These are phyloP conservation scores for Coemansia sp. DNA, from an alignment of 192 early-diverging fungal species.

Conservation along the genomic window DNA sequence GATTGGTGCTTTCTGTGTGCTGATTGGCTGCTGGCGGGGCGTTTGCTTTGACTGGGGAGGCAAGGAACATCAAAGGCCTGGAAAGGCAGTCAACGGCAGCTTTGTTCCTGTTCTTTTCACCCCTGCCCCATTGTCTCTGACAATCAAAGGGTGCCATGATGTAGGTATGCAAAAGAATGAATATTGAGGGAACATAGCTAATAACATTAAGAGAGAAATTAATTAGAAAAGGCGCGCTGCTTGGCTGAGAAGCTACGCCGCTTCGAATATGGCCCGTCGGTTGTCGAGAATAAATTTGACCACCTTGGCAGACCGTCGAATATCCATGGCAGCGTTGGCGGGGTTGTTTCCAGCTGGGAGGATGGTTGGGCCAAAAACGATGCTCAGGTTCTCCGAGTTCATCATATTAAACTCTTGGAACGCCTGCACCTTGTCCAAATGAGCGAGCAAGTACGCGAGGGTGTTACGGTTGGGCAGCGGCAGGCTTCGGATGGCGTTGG, in stretches of 20 bases:
- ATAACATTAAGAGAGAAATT: background rate
- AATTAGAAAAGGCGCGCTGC: background rate
- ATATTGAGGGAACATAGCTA: no score
- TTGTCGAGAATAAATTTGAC: slow-evolving; percentile 48
- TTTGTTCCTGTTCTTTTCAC: no score
- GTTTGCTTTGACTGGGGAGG: no score
- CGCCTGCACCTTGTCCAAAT: slow-evolving; percentile 76
- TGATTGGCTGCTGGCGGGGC: no score
- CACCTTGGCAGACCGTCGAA: slow-evolving; percentile 29
- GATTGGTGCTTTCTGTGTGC: no score
- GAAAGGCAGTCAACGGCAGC: no score
- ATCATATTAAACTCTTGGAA: slow-evolving; percentile 83
- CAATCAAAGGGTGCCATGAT: no score
- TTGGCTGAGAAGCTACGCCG: background rate
- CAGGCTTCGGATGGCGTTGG: slow-evolving; percentile 56
- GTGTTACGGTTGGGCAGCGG: slow-evolving; percentile 82
- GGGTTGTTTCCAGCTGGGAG: slow-evolving; percentile 29
- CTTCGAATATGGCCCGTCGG: slow-evolving; percentile 36
- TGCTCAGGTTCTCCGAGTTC: slow-evolving; percentile 79
- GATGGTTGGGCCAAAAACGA: slow-evolving; percentile 89
- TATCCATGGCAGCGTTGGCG: slow-evolving; percentile 33
- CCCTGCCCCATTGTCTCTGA: no score
- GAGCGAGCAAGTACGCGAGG: slow-evolving; percentile 72
- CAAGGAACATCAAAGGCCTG: no score
- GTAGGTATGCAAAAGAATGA: no score